Evolutionary conservation across 2,329 filamentous ascomycete species (phyloP).

Genomic region (Zymoseptoria brevis): DNA sequence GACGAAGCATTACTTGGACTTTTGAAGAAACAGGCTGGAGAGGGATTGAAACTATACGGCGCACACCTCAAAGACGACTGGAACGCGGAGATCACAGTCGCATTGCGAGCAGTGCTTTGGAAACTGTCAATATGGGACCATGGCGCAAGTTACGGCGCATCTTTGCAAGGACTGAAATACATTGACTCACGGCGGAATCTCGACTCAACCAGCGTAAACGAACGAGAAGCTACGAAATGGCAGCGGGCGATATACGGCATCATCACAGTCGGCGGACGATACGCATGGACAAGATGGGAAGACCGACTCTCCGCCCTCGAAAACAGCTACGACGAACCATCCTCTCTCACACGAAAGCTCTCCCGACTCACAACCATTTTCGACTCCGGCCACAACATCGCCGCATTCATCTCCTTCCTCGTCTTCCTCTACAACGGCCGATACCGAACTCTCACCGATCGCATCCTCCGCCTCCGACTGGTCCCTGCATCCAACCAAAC

Average conservation of each 20-base stretch:
- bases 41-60: constrained; percentile 80
- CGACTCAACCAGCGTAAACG: constrained; percentile 7
- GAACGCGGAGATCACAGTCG: constrained; percentile 74
- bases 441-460: constrained; percentile 84
- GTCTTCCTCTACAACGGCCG: constrained; percentile 85
- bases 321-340: constrained; percentile 59
- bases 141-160: constrained; percentile 87
- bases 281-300: constrained; percentile 89
- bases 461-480: constrained; percentile 73
- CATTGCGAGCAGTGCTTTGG: constrained; percentile 71
- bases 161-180: constrained; percentile 83
- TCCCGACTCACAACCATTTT: constrained; percentile 60
- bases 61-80: constrained; percentile 76
- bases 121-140: constrained; percentile 97
- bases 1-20: constrained; percentile 88
- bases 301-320: constrained; percentile 71
- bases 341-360: constrained; percentile 48
- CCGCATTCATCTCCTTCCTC: constrained; percentile 77
- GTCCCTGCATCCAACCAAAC: constrained; percentile 79
- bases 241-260: constrained; percentile 82
- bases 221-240: constrained; percentile 58
- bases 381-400: constrained; percentile 69
- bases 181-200: constrained; percentile 60
- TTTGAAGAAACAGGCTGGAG: constrained; percentile 75
- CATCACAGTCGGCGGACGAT: constrained; percentile 77